Evolutionary conservation across 331 rosid species (phyloP), one percentile per base, ranked within the genome.

Genomic region (Spiraea crenata): DNA sequence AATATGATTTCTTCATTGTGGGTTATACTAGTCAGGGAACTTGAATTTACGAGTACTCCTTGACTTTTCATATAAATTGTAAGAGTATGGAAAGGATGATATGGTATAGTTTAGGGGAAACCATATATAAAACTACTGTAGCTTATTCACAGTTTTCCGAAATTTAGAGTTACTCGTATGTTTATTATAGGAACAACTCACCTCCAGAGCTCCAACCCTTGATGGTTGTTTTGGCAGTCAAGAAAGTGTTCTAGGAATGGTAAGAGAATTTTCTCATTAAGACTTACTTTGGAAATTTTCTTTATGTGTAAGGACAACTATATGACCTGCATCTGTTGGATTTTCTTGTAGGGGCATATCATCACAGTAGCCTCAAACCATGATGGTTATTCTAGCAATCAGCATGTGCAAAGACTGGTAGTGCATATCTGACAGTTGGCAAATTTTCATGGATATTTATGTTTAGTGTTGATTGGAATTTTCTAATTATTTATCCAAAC

Each of bases 191-290:
- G 90, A 69, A 51, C 80, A 81, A 72, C 69, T 78, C 65, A 75
- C 65, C 73, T 74, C 81, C 17, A 88, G 85, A 71, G 77, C 85
- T 72, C 78, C 79, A 41, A 70, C 83, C 58, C 52, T 71, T 13
- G 84, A 85, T 55, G 84, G 82, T 69, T 81, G 70, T 74, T 83
- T 75, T 72, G 70, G 84, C 59, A 40, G 79, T 58, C 84, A 75
- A 64, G 84, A 77, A 57, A 78, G 73, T 58, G 72, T 75, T 58
- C 80, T 65, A 15, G 87, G 87, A 67, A 77, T 76, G 78, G 89
- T 84, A 68, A 71, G 74, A 71, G 16, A 42, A 57, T 44, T 13
- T 71, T 46, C 44, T 51, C 59, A 66, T 17, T 57, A 45, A 61
- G 56, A 35, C 62, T 39, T 9, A 65, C 1, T 12, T 54, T 51